Evolutionary conservation across 208 protist species (phyloP), one percentile per base, ranked within the genome.

Genomic region (Naegleria lovaniensis): DNA sequence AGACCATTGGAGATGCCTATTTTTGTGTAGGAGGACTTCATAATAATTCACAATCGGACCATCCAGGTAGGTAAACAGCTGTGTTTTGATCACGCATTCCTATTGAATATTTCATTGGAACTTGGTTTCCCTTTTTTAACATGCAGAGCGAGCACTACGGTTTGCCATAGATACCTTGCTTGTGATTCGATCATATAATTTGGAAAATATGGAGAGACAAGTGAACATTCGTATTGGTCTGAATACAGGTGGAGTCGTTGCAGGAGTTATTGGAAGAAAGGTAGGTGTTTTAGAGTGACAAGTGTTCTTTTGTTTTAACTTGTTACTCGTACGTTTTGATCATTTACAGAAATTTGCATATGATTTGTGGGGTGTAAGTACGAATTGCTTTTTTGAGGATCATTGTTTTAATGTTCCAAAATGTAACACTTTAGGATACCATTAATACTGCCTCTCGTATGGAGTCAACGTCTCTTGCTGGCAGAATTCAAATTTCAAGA

Each of bases 1-100:
- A 91, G 75, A 91, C 90, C 5, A 91, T 91, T 41, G 83, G 48
- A 22, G 85, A 79, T 36, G 29, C 16, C 6, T 79, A 79, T 79
- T 79, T 79, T 33, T 79, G 67, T 79, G 67, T 36, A 1, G 67
- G 67, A 36, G 67, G 67, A 29, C 55, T 67, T 29, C 55, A 67
- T 67, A 67, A 67, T 19, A 67, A 67, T 67, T 29, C 55, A 29
- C 55, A 67, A 67, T 67, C 55, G 19, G 55, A 67, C 22, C 55
- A 67, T 67, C 55, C 55, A 67, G 55, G 43, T 48, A 48, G 1
- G 43, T 48, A 48, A 48, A 48, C 43, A 48, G n/a, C n/a, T n/a
- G n/a, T n/a, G n/a, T 48, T 1, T 48, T 48, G 43, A 48, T 48
- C 43, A 48, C 43, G 7, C 43, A 48, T 48, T 1, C 7, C 7